Evolutionary conservation across 2,329 filamentous ascomycete genomes (phyloP), one percentile per base, ranked within the genome.

Genomic region (Talaromyces rugulosus): DNA sequence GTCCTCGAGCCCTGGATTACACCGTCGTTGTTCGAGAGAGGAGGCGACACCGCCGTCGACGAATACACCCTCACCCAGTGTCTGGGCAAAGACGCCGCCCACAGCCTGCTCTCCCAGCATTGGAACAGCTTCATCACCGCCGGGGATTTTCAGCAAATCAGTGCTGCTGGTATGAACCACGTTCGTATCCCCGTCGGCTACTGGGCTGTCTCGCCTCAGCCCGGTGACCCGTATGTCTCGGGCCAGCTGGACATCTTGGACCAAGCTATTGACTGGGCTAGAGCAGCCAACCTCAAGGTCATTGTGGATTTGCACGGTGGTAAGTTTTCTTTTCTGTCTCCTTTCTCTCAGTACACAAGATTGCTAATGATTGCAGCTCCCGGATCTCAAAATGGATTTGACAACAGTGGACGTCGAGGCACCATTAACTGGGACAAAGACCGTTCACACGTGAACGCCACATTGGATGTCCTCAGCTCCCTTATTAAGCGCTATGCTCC

Each of bases 241-340:
- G 87, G 87, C 44, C 86, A 87, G 64, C 79, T 87, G 53, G 73
- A 81, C 16, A 80, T 82, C 67, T 77, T 89, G 9, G 84, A 86
- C 62, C 69, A 81, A 64, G 83, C 86, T 28, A 78, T 88, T 60
- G 72, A 76, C 63, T 87, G 87, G 84, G 88, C 87, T 11, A 74
- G 81, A 62, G 75, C 71, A 52, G 78, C 82, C 52, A 83, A 84
- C 4, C 71, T 90, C 56, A 87, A 87, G 69, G 84, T 89, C 50
- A 82, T 88, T 74, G 81, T 90, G 67, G 88, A 90, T 70, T 74
- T 90, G 27, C 88, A 90, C 69, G 87, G 87, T 66, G 84, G 84
- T 85, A 72, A 72, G 81, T 76, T 44, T 44, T 34, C 58, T 54
- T 30, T 56, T 18, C 14, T 56, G 42, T 27, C 11, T 23, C 23